Conservation (phyloP, 2,329 filamentous ascomycete species). For the Thermothelomyces thermophilus region DNA sequence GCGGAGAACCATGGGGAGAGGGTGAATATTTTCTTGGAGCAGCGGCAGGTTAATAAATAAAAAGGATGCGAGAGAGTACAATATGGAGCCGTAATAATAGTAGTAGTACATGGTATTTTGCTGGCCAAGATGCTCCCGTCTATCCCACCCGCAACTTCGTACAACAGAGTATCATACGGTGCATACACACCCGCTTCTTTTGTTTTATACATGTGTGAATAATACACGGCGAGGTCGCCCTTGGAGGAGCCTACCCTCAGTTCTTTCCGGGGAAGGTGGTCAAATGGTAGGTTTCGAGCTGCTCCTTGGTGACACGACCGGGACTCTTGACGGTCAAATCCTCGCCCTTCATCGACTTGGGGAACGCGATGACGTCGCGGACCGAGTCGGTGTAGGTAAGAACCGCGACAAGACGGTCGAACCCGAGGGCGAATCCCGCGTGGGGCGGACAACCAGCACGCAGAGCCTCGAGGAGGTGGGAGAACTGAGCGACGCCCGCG, state of each 20-base stretch:
- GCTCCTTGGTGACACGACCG: constrained; percentile 54
- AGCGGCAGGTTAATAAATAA: too few relatives aligned
- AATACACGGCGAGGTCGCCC: neutral
- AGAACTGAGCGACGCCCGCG: constrained; percentile 69
- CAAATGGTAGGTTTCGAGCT: constrained; percentile 44
- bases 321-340: constrained; percentile 79
- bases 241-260: neutral
- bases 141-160: neutral
- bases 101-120: neutral
- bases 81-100: too few relatives aligned
- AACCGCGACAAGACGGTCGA: constrained; percentile 77
- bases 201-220: constrained; percentile 3
- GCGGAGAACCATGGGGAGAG: neutral
- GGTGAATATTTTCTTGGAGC: too few relatives aligned
- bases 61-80: too few relatives aligned
- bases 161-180: neutral
- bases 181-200: neutral
- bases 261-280: constrained; percentile 16
- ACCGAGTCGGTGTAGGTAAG: constrained; percentile 72
- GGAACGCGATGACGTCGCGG: constrained; percentile 92
- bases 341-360: constrained; percentile 85
- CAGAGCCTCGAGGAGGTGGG: constrained; percentile 76
- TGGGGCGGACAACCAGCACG: constrained; percentile 87
- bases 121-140: neutral
- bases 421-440: constrained; percentile 86